phyloP scores from a whole-genome alignment of 75 land plant genomes.

The Pseudotsuga menziesii region DNA sequence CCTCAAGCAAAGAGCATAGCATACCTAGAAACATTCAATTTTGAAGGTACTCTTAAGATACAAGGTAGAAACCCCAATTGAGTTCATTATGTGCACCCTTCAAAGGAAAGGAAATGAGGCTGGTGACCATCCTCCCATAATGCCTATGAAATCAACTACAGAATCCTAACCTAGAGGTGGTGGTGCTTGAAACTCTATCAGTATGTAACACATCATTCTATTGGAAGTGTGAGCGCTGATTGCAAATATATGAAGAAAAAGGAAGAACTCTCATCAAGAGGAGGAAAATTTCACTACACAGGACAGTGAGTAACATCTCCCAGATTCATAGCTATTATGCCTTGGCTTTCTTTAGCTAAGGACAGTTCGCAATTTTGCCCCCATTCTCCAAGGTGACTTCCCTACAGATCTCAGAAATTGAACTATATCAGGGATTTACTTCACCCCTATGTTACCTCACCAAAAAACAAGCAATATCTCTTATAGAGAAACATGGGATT shows the following conservation, averaged over 20 bases:
- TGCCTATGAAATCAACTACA: constrained; percentile 79
- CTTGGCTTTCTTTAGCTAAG: constrained; percentile 82
- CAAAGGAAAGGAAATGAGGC: constrained; percentile 75
- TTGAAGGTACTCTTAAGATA: constrained; percentile 46
- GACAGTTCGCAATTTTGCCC: constrained; percentile 82
- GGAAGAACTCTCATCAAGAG: no score
- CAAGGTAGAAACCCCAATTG: constrained; percentile 62
- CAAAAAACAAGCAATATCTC: constrained; percentile 89
- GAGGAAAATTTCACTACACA: no score
- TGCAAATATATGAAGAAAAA: constrained; percentile 88
- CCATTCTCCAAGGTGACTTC: constrained; percentile 56
- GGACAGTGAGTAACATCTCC: no score
- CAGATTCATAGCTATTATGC: constrained; percentile 95
- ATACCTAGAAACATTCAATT: constrained; percentile 89
- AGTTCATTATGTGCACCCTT: constrained; percentile 72
- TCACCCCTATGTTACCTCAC: constrained; percentile 86
- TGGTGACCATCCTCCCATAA: constrained; percentile 98
- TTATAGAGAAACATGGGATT: constrained; percentile 97
- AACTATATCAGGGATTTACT: constrained; percentile 79
- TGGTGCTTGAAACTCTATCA: constrained; percentile 90
- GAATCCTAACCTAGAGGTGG: constrained; percentile 69
- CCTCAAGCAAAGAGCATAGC: constrained; percentile 98
- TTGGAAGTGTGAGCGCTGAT: constrained; percentile 84
- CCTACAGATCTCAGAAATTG: constrained; percentile 58
- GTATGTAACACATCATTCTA: constrained; percentile 87